These are phyloP conservation scores for Parastagonospora nodorum DNA, from an alignment of 2,329 filamentous ascomycete species.

Conservation along the genomic window DNA sequence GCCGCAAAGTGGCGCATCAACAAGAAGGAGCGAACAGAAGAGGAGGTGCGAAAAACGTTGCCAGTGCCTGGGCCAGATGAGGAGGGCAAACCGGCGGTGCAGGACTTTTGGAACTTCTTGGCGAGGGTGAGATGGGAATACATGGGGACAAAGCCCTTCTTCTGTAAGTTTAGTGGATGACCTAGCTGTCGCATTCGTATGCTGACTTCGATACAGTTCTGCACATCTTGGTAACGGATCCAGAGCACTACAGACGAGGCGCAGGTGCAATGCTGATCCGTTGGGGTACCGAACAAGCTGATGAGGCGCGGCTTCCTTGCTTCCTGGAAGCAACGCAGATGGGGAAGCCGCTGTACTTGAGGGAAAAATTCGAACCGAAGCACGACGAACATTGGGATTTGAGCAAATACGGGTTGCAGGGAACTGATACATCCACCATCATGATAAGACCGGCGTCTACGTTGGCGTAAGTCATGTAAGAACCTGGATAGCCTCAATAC, in stretches of 20 bases:
- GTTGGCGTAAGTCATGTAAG: not conserved
- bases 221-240: conserved; percentile 42
- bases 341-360: conserved; percentile 49
- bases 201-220: conserved; percentile 23
- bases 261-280: conserved; percentile 48
- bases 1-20: conserved; percentile 46
- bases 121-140: conserved; percentile 29
- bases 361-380: conserved; percentile 31
- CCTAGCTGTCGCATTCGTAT: not conserved
- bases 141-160: conserved; percentile 45
- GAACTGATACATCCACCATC: conserved; percentile 30
- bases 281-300: conserved; percentile 49
- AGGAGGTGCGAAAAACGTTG: conserved; percentile 36
- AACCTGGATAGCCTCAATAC: not conserved
- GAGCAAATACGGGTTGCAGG: conserved; percentile 34
- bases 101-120: conserved; percentile 37
- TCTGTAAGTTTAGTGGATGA: conserved; percentile 24
- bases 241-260: conserved; percentile 49
- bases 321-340: conserved; percentile 50
- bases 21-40: conserved; percentile 35
- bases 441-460: conserved; percentile 35
- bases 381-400: conserved; percentile 32
- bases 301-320: conserved; percentile 45
- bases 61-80: conserved; percentile 30
- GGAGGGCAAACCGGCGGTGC: conserved; percentile 26